phyloP scores from a whole-genome alignment of 2,329 filamentous ascomycete species.

The Fusarium devonianum region DNA sequence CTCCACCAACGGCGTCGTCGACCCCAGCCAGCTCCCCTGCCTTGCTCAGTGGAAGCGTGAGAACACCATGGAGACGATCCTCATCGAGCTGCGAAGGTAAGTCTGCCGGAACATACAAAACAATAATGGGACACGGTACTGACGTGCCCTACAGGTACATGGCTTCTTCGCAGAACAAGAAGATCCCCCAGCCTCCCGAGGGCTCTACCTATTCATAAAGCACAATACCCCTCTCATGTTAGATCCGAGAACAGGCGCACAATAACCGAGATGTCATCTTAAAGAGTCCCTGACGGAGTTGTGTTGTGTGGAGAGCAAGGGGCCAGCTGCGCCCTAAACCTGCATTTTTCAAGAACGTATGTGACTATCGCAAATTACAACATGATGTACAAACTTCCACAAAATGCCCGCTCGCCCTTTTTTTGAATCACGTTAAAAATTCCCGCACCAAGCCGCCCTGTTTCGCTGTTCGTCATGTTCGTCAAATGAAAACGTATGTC shows the following conservation, averaged over 20 bases:
- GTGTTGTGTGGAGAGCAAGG: conserved; percentile 23
- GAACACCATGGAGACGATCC: conserved; percentile 92
- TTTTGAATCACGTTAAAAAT: too few species aligned
- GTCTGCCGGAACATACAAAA: conserved; percentile 22
- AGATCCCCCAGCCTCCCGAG: conserved; percentile 91
- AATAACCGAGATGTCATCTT: conserved; percentile 10
- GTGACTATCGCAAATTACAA: conserved; percentile 40
- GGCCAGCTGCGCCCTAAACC: conserved; percentile 23
- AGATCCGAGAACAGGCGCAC: conserved; percentile 10
- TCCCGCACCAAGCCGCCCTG: conserved; percentile 21
- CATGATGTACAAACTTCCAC: conserved; percentile 38
- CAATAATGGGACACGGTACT: neutral
- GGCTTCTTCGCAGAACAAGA: conserved; percentile 91
- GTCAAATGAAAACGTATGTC: conserved; percentile 28
- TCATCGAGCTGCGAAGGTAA: conserved; percentile 84
- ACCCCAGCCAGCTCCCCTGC: conserved; percentile 82
- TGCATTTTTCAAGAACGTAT: conserved; percentile 23
- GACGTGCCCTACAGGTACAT: conserved; percentile 71
- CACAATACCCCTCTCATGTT: conserved; percentile 6
- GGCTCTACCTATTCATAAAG: conserved; percentile 63
- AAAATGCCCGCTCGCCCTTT: conserved; percentile 29
- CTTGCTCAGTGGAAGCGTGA: conserved; percentile 90
- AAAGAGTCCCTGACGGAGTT: conserved; percentile 9
- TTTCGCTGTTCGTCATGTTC: conserved; percentile 36
- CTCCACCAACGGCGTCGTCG: conserved; percentile 79